These are phyloP conservation scores for Tylopilus sp. DNA, from an alignment of 768 basidiomycete genomes.

Conservation along the genomic window DNA sequence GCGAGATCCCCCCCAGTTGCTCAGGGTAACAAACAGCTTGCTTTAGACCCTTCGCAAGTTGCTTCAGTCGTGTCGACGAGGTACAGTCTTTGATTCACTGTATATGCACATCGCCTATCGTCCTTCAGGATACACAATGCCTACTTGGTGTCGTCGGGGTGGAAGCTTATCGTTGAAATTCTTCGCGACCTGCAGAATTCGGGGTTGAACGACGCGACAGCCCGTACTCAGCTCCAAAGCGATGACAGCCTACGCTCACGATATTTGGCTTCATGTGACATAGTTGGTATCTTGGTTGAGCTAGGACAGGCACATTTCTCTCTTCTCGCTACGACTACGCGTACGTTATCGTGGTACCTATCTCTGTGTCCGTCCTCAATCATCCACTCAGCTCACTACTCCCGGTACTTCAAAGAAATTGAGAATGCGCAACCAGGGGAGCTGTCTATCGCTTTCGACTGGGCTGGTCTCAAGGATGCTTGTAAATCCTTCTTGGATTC, in stretches of 20 bases:
- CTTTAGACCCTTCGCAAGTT: slow-evolving; percentile 46
- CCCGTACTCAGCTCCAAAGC: slow-evolving; percentile 51
- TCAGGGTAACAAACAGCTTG: slow-evolving; percentile 27
- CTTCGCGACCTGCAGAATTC: slow-evolving; percentile 53
- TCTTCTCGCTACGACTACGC: slow-evolving; percentile 62
- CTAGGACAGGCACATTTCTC: slow-evolving; percentile 65
- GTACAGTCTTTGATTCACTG: slow-evolving; percentile 33
- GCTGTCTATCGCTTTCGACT: slow-evolving; percentile 62
- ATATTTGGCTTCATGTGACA: slow-evolving; percentile 64
- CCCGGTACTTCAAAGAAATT: slow-evolving; percentile 60
- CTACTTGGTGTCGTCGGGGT: slow-evolving; percentile 79
- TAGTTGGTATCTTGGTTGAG: slow-evolving; percentile 56
- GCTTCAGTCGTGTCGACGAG: slow-evolving; percentile 59
- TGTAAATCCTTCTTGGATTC: slow-evolving; percentile 80
- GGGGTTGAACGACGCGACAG: slow-evolving; percentile 51
- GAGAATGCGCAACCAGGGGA: slow-evolving; percentile 40
- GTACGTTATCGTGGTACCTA: slow-evolving; percentile 41
- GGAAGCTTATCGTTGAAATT: slow-evolving; percentile 66
- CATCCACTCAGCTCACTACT: slow-evolving; percentile 56
- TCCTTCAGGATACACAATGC: slow-evolving; percentile 69
- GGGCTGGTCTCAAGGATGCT: slow-evolving; percentile 55
- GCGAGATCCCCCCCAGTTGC: slow-evolving; percentile 41
- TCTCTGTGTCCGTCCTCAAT: slow-evolving; percentile 2
- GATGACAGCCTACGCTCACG: slow-evolving; percentile 49
- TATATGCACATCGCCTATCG: slow-evolving; percentile 1